Evolutionary conservation across 2,329 filamentous ascomycete genomes (phyloP), one percentile per base, ranked within the genome.

Genomic region (Hymenoscyphus albidus): DNA sequence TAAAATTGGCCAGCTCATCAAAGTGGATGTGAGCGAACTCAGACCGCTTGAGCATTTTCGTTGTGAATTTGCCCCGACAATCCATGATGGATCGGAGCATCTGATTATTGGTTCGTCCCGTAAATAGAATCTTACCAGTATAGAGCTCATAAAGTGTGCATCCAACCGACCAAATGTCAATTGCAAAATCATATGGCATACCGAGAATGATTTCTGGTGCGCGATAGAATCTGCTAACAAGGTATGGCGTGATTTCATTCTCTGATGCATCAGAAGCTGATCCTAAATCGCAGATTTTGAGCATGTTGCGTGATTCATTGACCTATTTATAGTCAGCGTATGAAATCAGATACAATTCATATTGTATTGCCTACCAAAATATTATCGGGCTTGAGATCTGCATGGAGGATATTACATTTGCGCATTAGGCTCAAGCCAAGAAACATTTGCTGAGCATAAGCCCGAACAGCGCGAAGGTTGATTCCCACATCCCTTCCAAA

Each of bases 51-150:
- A 97, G 88, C 67, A 97, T 82, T 77, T 97, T 97, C 58, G 90
- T 87, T 38, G 92, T 93, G 68, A 97, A 88, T 77, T 93, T 96
- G 73, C 95, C 95, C 58, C 96, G 88, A 72, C 94, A 93, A 76
- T 99, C 94, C 88, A 97, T 96, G 72, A 99, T 97, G 22, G 90
- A 89, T 68, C 92, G 91, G 66, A 99, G 85, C 95, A 99, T 99
- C 79, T 97, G 93, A 75, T 99, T 99, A 81, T 99, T 99, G 79
- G 92, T 95, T 69, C 91, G 87, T 65, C 95, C 95, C 0, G 92
- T 93, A 76, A 99, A 99, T 39, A 99, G 82, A 64, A 99, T 98
- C 77, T 97, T 97, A 74, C 95, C 95, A 0, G 95, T 98, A 80
- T 96, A 98, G 51, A 99, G 82, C 78, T 99, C 95, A 77, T 96